Evolutionary conservation across 108 stramenopile genomes (phyloP).

Genomic region (Cyclotella sp.): DNA sequence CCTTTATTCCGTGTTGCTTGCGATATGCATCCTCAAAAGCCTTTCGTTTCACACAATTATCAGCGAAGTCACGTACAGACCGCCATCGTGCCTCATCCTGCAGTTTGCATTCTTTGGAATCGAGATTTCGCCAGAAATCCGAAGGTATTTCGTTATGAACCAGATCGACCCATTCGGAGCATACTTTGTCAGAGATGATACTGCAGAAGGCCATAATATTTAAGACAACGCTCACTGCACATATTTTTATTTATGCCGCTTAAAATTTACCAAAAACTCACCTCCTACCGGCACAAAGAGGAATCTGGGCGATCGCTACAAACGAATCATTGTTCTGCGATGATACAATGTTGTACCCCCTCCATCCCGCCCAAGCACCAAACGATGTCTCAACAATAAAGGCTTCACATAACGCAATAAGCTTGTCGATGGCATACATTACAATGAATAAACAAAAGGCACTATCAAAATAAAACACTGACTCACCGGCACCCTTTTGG

Average conservation of each 20-base stretch:
- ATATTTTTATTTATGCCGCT: not conserved
- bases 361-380: conserved; percentile 44
- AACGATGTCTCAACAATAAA: conserved; percentile 48
- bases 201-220: not conserved
- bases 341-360: conserved; percentile 50
- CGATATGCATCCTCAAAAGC: conserved; percentile 50
- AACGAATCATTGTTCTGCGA: conserved; percentile 34
- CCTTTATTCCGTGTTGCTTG: conserved; percentile 35
- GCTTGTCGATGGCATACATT: not conserved
- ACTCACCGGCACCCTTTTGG: conserved; percentile 30
- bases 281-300: conserved; percentile 54
- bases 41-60: conserved; percentile 57
- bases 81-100: conserved; percentile 49
- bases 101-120: conserved; percentile 27
- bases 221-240: not conserved
- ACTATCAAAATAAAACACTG: not conserved
- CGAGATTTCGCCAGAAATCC: conserved; percentile 57
- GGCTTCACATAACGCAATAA: not conserved
- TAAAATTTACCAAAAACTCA: not conserved
- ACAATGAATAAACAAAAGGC: not conserved
- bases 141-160: conserved; percentile 53
- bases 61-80: conserved; percentile 51
- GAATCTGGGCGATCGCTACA: conserved; percentile 54
- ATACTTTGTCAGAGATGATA: conserved; percentile 46
- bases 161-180: conserved; percentile 54